Evolutionary conservation across 2,329 filamentous ascomycete genomes (phyloP).

Genomic region (Celoporthe dispersa): DNA sequence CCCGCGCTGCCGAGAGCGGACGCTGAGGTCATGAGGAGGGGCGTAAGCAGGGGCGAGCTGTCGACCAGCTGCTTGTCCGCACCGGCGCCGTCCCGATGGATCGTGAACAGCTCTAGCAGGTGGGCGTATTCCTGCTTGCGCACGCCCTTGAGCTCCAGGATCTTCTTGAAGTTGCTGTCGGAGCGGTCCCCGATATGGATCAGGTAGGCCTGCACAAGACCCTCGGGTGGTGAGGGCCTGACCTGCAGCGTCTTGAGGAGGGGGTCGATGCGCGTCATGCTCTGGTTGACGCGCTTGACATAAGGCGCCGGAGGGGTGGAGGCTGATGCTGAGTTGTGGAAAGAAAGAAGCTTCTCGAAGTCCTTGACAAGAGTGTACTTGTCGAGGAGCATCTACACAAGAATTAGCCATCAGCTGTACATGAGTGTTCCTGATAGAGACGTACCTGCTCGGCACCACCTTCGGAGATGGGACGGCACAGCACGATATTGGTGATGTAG

Average conservation of each 20-base stretch:
- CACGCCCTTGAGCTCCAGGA: constrained; percentile 94
- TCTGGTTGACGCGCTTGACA: constrained; percentile 81
- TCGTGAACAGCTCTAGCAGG: constrained; percentile 81
- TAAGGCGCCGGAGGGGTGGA: constrained; percentile 63
- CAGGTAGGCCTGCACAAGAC: constrained; percentile 93
- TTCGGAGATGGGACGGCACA: constrained; percentile 89
- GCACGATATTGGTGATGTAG: constrained; percentile 83
- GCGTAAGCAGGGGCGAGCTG: constrained; percentile 72
- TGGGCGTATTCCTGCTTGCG: constrained; percentile 80
- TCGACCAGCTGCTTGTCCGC: constrained; percentile 72
- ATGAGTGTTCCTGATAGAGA: background rate
- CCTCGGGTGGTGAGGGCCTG: constrained; percentile 86
- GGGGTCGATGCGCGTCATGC: constrained; percentile 85
- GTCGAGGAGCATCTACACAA: constrained; percentile 85
- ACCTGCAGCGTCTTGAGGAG: constrained; percentile 97
- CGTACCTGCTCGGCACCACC: constrained; percentile 87
- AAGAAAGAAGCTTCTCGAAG: constrained; percentile 71
- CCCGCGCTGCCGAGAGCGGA: constrained; percentile 43
- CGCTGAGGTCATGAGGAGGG: constrained; percentile 58
- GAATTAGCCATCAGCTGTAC: constrained; percentile 33
- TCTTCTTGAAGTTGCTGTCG: constrained; percentile 93
- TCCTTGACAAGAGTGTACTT: constrained; percentile 87
- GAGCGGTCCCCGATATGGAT: constrained; percentile 95
- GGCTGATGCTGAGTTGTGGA: constrained; percentile 56
- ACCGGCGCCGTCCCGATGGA: constrained; percentile 76